These are phyloP conservation scores for Paxillus rubicundulus DNA, from an alignment of 768 basidiomycete species.

Conservation along the genomic window DNA sequence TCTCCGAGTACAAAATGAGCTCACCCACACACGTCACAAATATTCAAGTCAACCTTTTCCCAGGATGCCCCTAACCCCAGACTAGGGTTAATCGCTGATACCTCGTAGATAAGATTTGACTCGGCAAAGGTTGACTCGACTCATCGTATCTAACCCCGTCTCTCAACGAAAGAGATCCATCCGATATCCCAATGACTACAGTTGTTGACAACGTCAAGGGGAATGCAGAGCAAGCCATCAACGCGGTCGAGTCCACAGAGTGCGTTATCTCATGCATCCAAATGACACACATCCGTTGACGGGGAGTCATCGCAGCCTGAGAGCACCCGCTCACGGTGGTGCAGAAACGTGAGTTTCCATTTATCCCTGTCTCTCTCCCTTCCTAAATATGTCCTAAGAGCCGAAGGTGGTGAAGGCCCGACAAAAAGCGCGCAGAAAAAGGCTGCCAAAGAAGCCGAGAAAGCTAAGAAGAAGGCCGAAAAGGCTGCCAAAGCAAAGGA, in stretches of 20 bases:
- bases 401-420: slow-evolving; percentile 45
- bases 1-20: not conserved
- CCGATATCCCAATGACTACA: slow-evolving; percentile 16
- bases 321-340: slow-evolving; percentile 8
- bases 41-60: too few species aligned
- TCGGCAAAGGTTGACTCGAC: slow-evolving; percentile 2
- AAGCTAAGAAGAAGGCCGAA: slow-evolving; percentile 85
- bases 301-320: slow-evolving; percentile 1
- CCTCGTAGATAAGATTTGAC: slow-evolving; percentile 21
- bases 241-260: slow-evolving; percentile 4
- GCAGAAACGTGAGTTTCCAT: slow-evolving; percentile 9
- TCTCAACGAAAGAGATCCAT: not conserved
- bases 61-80: slow-evolving; percentile 19
- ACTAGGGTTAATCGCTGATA: slow-evolving; percentile 6
- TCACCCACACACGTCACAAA: too few species aligned
- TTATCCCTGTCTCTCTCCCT: not conserved
- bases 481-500: slow-evolving; percentile 78
- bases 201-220: not conserved
- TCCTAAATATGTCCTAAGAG: slow-evolving; percentile 13
- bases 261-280: not conserved
- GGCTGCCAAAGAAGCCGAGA: slow-evolving; percentile 86
- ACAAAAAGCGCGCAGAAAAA: slow-evolving; percentile 92
- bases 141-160: not conserved
- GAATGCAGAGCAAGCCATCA: not conserved
- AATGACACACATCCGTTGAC: not conserved